A percentile compares a stretch with the other conserved stretches of the same genome.
Evolutionary conservation across 2,329 filamentous ascomycete species (phyloP).

Genomic region (Colletotrichum sp.): DNA sequence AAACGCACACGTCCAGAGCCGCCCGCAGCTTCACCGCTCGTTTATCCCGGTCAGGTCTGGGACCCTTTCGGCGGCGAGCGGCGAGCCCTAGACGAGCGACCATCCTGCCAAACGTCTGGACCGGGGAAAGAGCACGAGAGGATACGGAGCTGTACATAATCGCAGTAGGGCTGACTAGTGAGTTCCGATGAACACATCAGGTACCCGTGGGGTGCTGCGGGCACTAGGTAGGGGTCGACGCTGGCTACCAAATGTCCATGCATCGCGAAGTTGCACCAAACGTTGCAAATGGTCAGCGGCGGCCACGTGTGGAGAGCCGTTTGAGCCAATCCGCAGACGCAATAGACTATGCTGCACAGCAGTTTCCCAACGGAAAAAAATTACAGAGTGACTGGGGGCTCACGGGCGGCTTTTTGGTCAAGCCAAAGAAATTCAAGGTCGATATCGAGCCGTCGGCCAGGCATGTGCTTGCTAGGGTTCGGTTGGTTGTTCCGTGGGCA

Average conservation of each 20-base stretch:
- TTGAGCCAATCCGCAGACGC: background rate
- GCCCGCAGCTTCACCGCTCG: slow-evolving; percentile 5
- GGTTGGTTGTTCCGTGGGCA: slow-evolving; percentile 9
- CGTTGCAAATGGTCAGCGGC: background rate
- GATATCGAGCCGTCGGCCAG: background rate
- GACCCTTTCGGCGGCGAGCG: background rate
- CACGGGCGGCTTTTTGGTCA: background rate
- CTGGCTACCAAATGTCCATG: background rate
- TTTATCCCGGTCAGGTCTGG: background rate
- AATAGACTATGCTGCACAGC: background rate
- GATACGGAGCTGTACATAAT: slow-evolving; percentile 20
- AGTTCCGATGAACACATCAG: slow-evolving; percentile 14
- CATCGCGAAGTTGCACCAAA: slow-evolving; percentile 16
- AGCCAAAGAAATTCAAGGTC: background rate
- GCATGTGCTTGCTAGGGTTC: slow-evolving; percentile 11
- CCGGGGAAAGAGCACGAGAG: background rate
- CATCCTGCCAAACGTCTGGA: background rate
- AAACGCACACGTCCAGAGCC: background rate
- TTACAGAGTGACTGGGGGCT: background rate
- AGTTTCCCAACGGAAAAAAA: background rate
- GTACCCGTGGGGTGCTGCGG: slow-evolving; percentile 17
- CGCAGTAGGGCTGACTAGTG: slow-evolving; percentile 17
- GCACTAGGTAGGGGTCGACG: background rate
- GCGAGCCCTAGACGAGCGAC: background rate
- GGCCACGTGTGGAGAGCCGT: slow-evolving; percentile 7